Conservation (phyloP, 768 basidiomycete species). For the Royoungia palumana region DNA sequence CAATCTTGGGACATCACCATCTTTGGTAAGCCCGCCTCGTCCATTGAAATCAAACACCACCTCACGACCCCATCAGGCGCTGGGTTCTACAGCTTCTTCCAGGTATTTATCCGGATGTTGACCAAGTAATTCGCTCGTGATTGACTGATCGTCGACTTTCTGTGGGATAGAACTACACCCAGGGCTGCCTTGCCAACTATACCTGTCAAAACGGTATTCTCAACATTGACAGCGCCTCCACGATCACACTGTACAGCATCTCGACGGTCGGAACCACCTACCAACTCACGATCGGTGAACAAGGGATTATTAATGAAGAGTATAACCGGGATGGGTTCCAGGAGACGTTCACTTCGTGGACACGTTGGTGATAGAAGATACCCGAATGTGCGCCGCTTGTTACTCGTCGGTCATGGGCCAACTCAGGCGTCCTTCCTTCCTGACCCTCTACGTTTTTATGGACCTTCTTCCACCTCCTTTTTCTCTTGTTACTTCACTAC, state of each 20-base stretch:
- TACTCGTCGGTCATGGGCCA: too few species aligned
- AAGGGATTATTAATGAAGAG: slow-evolving; percentile 34
- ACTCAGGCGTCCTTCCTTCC: too few species aligned
- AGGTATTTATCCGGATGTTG: slow-evolving; percentile 23
- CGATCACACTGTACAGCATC: slow-evolving; percentile 42
- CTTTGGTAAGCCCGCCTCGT: slow-evolving; percentile 34
- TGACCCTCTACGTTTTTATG: too few species aligned
- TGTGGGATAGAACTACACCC: slow-evolving; percentile 36
- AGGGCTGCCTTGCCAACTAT: slow-evolving; percentile 35
- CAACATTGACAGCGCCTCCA: slow-evolving; percentile 40
- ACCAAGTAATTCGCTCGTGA: too few species aligned
- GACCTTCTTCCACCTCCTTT: too few species aligned
- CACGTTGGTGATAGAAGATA: slow-evolving; percentile 17
- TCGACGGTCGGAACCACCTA: slow-evolving; percentile 46
- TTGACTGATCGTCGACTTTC: too few species aligned
- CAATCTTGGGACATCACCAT: slow-evolving; percentile 42
- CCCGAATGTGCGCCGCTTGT: too few species aligned
- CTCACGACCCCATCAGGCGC: slow-evolving; percentile 32
- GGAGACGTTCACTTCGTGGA: slow-evolving; percentile 38
- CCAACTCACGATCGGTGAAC: slow-evolving; percentile 37
- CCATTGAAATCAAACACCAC: neutral
- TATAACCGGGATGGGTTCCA: slow-evolving; percentile 45
- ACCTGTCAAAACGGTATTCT: slow-evolving; percentile 44
- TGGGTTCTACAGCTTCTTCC: slow-evolving; percentile 54
- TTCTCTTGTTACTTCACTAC: too few species aligned